These are phyloP conservation scores for Geosmithia morbida DNA, from an alignment of 2,329 filamentous ascomycete genomes.

Conservation along the genomic window DNA sequence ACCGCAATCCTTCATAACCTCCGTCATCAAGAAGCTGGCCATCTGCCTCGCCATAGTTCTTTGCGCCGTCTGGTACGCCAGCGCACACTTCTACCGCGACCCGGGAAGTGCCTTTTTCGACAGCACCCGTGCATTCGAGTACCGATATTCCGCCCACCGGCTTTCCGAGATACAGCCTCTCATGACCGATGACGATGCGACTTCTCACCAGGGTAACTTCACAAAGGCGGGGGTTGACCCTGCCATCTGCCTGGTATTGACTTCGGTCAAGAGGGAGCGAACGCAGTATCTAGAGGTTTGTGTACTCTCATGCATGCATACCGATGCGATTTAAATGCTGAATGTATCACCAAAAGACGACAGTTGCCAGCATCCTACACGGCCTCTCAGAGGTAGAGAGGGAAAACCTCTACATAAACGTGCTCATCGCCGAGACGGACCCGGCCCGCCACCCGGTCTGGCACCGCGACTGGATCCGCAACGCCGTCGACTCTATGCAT, in stretches of 20 bases:
- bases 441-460: conserved; percentile 1
- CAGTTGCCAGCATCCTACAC: conserved; percentile 1
- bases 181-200: not conserved
- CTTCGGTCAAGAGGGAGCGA: conserved; percentile 1
- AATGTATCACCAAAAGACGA: not conserved
- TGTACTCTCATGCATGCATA: not conserved
- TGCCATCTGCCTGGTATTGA: conserved; percentile 1
- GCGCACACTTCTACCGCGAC: conserved; percentile 2
- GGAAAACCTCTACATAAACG: not conserved
- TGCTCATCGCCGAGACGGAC: conserved; percentile 2
- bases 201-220: not conserved
- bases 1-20: not conserved
- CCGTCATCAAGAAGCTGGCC: not conserved
- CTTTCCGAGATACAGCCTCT: not conserved
- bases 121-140: conserved; percentile 1
- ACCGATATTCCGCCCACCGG: conserved; percentile 1
- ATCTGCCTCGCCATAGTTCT: conserved; percentile 1
- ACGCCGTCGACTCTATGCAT: not conserved
- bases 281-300: not conserved
- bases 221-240: not conserved
- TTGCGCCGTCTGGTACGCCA: not conserved
- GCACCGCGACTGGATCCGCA: conserved; percentile 1
- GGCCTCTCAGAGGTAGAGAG: conserved; percentile 1
- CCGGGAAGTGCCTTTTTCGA: conserved; percentile 3
- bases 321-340: not conserved